Conservation (phyloP, 2,329 filamentous ascomycete species). For the Rhynchosporium graminicola region DNA sequence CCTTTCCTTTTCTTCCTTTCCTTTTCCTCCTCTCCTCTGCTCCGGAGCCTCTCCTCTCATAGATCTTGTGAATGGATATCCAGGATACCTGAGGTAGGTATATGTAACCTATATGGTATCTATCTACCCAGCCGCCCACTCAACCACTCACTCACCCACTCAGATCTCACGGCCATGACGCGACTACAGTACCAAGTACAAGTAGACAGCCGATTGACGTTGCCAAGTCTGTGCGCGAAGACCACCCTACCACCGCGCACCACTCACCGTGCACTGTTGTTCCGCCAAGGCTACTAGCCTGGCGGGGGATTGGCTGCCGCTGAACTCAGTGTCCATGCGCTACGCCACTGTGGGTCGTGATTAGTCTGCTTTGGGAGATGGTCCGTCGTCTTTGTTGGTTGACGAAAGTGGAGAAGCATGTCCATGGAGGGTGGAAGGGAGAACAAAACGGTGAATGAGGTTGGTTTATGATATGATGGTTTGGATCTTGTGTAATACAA, state of each 20-base stretch:
- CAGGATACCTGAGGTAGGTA: too few relatives aligned
- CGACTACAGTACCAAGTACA: neutral
- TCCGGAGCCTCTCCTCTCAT: too few relatives aligned
- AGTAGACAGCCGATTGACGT: neutral
- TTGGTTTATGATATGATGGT: too few relatives aligned
- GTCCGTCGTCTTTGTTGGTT: slow-evolving; percentile 7
- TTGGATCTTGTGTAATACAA: too few relatives aligned
- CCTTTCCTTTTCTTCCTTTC: neutral
- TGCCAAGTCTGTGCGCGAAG: slow-evolving; percentile 1
- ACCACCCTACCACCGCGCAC: neutral
- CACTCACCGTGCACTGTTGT: neutral
- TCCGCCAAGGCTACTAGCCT: neutral
- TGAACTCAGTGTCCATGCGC: slow-evolving; percentile 8
- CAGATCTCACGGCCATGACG: too few relatives aligned
- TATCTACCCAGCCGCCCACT: too few relatives aligned
- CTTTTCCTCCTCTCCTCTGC: neutral
- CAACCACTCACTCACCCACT: too few relatives aligned
- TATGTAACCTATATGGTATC: too few relatives aligned
- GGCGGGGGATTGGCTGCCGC: slow-evolving; percentile 3
- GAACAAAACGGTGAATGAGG: neutral
- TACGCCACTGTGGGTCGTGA: slow-evolving; percentile 1
- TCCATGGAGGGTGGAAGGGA: neutral
- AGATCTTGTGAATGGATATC: neutral
- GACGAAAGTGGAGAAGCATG: neutral
- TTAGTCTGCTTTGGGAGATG: slow-evolving; percentile 3